Conservation (phyloP, 805 yeast genomes). For the Saccharomycopsis sp. region DNA sequence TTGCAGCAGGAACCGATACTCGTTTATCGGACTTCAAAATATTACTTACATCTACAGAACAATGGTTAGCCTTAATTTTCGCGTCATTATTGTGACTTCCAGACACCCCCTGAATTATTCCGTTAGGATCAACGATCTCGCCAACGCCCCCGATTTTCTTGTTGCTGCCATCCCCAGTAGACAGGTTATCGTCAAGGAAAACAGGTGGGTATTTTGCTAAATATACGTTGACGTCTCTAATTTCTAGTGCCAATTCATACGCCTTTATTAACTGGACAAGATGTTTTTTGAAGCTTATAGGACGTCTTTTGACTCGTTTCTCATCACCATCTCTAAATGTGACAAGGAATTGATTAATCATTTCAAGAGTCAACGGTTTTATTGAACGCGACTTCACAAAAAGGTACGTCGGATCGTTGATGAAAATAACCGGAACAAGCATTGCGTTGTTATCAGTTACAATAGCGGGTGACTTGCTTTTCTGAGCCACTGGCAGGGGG, state of each 20-base stretch:
- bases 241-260: slow-evolving; percentile 13
- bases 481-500: background rate
- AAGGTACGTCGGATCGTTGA: slow-evolving; percentile 15
- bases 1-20: background rate
- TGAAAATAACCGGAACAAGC: slow-evolving; percentile 16
- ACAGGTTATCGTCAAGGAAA: background rate
- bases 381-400: slow-evolving; percentile 12
- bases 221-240: background rate
- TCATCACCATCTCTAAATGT: slow-evolving; percentile 2
- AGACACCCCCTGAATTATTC: background rate
- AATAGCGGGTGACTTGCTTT: background rate
- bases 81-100: background rate
- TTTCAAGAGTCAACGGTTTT: slow-evolving; percentile 12
- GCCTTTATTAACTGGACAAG: slow-evolving; percentile 10
- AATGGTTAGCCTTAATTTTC: background rate
- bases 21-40: background rate
- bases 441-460: background rate
- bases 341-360: slow-evolving; percentile 7
- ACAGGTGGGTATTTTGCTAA: background rate
- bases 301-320: background rate
- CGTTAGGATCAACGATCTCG: background rate
- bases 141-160: background rate
- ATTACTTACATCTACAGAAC: background rate
- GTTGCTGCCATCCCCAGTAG: background rate
- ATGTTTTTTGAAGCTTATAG: slow-evolving; percentile 4